phyloP scores from a whole-genome alignment of 2,329 filamentous ascomycete genomes.

The Zarea fungicola region DNA sequence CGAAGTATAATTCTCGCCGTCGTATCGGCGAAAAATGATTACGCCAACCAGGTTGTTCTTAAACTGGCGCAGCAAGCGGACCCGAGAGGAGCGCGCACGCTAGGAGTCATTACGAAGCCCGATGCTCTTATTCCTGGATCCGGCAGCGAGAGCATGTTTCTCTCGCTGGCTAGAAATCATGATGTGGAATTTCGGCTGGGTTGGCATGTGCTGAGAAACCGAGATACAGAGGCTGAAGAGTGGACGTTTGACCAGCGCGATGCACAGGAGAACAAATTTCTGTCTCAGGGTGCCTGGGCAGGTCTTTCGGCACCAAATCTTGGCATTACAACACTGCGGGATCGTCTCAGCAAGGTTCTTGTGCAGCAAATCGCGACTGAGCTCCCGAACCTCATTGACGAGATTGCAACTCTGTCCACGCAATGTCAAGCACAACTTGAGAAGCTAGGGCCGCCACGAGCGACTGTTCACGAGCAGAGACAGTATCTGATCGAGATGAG shows the following conservation, averaged over 20 bases:
- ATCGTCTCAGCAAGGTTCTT: conserved; percentile 47
- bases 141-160: not conserved
- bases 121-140: not conserved
- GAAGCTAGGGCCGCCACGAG: conserved; percentile 44
- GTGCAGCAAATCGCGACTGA: conserved; percentile 40
- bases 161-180: conserved; percentile 35
- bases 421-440: conserved; percentile 33
- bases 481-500: conserved; percentile 42
- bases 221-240: conserved; percentile 32
- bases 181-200: conserved; percentile 44
- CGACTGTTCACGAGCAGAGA: conserved; percentile 41
- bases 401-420: conserved; percentile 34
- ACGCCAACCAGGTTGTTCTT: conserved; percentile 30
- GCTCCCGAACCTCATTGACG: conserved; percentile 39
- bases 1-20: conserved; percentile 43
- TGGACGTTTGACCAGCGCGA: conserved; percentile 32
- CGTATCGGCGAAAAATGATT: conserved; percentile 35
- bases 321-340: conserved; percentile 44
- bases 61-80: not conserved
- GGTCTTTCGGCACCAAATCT: conserved; percentile 29
- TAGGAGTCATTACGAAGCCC: conserved; percentile 56
- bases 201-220: conserved; percentile 49
- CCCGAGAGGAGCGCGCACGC: conserved; percentile 34
- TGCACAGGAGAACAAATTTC: conserved; percentile 36
- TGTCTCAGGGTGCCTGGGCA: conserved; percentile 36